These are phyloP conservation scores for Cadophora malorum DNA, from an alignment of 2,329 filamentous ascomycete genomes.

Conservation along the genomic window DNA sequence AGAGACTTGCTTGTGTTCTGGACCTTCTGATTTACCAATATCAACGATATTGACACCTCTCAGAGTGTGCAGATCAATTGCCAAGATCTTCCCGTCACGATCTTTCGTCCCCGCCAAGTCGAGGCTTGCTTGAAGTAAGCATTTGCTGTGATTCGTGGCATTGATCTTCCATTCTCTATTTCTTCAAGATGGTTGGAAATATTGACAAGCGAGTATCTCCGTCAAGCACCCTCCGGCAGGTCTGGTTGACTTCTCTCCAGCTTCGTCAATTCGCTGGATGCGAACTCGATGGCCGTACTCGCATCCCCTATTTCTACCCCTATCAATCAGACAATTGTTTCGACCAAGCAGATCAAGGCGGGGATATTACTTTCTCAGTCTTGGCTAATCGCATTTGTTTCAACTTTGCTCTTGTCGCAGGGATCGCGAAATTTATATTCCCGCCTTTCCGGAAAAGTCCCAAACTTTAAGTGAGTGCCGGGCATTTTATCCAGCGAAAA, in stretches of 20 bases:
- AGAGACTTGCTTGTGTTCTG: not conserved
- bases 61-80: not conserved
- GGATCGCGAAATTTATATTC: not conserved
- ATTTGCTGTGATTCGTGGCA: not conserved
- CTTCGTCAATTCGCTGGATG: not conserved
- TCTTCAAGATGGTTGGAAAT: no score
- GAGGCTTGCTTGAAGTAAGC: not conserved
- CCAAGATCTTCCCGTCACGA: no score
- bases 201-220: no score
- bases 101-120: no score
- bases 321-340: not conserved
- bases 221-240: not conserved
- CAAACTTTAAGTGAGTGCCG: not conserved
- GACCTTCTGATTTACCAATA: not conserved
- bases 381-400: slow-evolving; percentile 4
- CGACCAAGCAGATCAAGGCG: not conserved
- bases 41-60: not conserved
- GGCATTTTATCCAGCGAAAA: not conserved
- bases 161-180: not conserved
- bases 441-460: not conserved
- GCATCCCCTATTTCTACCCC: not conserved
- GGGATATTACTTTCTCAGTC: not conserved
- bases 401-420: not conserved
- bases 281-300: not conserved
- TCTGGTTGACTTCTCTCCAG: not conserved